Evolutionary conservation across 305 asterid species (phyloP).

Genomic region (Solanum hybrid): DNA sequence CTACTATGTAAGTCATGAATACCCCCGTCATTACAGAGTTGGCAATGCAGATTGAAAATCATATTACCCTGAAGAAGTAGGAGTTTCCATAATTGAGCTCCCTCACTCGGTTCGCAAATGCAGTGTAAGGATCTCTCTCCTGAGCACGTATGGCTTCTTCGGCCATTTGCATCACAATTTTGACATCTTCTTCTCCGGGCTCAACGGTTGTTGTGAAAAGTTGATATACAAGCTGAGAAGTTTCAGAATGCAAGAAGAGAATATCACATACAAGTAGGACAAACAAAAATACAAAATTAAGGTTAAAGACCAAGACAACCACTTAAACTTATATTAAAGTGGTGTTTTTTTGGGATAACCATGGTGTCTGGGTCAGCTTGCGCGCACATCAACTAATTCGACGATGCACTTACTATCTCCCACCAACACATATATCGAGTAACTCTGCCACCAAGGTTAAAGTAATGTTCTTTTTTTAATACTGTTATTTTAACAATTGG

Average conservation of each 20-base stretch:
- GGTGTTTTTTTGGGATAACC: neutral
- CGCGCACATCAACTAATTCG: neutral
- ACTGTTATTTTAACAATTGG: neutral
- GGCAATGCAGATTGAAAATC: constrained; percentile 13
- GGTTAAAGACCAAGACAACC: neutral
- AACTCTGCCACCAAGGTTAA: neutral
- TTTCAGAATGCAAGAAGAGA: constrained; percentile 6
- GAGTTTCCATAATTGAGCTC: constrained; percentile 94
- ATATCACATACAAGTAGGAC: constrained; percentile 4
- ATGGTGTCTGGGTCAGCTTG: no score
- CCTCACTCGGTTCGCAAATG: constrained; percentile 81
- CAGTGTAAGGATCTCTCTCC: constrained; percentile 90
- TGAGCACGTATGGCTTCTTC: constrained; percentile 96
- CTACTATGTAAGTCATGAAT: neutral
- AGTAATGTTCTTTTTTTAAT: neutral
- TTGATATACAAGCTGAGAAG: constrained; percentile 79
- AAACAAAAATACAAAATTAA: neutral
- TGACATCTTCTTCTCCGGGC: constrained; percentile 85
- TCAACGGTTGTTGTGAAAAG: constrained; percentile 67
- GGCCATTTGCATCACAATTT: constrained; percentile 96
- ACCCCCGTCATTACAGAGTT: neutral
- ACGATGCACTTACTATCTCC: neutral
- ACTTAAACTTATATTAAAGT: neutral
- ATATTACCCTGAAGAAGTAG: constrained; percentile 74
- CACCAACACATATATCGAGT: neutral